phyloP scores from a whole-genome alignment of 805 yeast species.

The Jamesozyma gamospora region DNA sequence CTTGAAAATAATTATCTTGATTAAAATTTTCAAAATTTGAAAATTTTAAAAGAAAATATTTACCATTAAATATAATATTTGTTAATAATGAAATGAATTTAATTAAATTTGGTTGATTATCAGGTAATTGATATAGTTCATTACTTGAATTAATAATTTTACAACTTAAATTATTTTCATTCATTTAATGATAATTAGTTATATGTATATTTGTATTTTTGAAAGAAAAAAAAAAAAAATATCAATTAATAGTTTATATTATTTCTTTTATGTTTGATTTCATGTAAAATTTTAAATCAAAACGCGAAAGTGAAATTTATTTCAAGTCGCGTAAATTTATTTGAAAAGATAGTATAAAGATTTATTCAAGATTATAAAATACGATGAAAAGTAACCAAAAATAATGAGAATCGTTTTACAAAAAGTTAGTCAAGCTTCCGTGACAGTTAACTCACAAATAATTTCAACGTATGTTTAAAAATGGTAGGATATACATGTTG shows the following conservation, averaged over 20 bases:
- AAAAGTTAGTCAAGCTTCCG: conserved; percentile 81
- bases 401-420: conserved; percentile 84
- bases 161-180: not conserved
- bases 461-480: conserved; percentile 45
- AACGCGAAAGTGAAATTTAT: no score
- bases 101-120: conserved; percentile 2
- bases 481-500: not conserved
- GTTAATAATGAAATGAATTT: conserved; percentile 17
- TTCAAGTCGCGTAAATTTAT: no score
- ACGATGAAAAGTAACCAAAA: not conserved
- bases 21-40: conserved; percentile 9
- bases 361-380: no score
- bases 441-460: conserved; percentile 61
- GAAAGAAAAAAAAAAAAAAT: no score
- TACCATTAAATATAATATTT: conserved; percentile 8
- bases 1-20: conserved; percentile 6
- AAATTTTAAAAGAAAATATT: conserved; percentile 10
- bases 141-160: conserved; percentile 1
- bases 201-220: no score
- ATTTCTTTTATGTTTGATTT: no score
- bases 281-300: no score
- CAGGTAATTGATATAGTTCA: not conserved
- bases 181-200: no score
- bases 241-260: no score
- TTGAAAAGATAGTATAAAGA: no score